These are phyloP conservation scores for Trichosporon faecale DNA, from an alignment of 1,284 basidiomycete genomes.

Conservation along the genomic window DNA sequence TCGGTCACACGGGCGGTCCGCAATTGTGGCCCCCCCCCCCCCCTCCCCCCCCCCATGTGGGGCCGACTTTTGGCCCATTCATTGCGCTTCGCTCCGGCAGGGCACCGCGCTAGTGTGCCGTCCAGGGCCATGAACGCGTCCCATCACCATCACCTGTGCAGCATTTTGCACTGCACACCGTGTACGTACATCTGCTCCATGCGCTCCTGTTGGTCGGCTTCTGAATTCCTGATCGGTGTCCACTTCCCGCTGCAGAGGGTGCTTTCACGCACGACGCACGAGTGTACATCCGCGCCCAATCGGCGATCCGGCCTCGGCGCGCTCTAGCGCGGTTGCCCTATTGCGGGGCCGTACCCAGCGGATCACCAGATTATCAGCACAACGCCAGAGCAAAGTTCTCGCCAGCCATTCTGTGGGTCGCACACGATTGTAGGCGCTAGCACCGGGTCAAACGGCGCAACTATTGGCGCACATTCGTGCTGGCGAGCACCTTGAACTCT, in stretches of 20 bases:
- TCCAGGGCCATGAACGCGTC: background rate
- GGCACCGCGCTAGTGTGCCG: background rate
- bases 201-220: too few species aligned
- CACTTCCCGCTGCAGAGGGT: background rate
- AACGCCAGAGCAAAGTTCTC: too few species aligned
- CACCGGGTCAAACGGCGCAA: background rate
- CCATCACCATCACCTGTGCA: background rate
- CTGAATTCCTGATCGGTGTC: too few species aligned
- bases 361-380: background rate
- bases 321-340: too few species aligned
- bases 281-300: too few species aligned
- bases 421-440: background rate
- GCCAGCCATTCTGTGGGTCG: background rate
- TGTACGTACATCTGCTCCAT: background rate
- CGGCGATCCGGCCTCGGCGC: too few species aligned
- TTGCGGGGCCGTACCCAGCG: too few species aligned
- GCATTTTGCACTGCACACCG: background rate
- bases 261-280: too few species aligned
- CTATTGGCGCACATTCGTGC: background rate
- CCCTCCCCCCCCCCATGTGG: too few species aligned
- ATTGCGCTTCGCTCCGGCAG: background rate
- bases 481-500: background rate
- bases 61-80: background rate
- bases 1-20: background rate
- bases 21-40: too few species aligned